Conservation (phyloP, 129 eudicot species). For the Saposhnikovia divaricata region DNA sequence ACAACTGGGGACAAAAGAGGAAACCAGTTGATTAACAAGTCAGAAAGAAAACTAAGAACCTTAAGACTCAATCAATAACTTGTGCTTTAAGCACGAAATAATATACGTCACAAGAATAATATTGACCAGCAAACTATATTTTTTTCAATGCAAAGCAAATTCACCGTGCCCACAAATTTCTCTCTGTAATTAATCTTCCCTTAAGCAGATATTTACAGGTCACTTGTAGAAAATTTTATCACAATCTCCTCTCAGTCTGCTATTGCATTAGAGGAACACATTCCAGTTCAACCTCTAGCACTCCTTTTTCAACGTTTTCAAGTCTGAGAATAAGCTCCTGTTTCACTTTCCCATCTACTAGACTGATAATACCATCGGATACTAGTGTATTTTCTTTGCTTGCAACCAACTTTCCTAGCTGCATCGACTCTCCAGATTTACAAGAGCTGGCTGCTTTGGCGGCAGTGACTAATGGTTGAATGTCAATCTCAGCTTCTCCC, state of each 20-base stretch:
- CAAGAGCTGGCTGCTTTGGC: conserved; percentile 53
- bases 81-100: no score
- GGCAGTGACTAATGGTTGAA: conserved; percentile 63
- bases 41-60: background rate
- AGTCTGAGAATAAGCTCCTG: conserved; percentile 54
- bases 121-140: no score
- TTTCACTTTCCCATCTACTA: conserved; percentile 46
- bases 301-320: conserved; percentile 66
- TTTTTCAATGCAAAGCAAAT: background rate
- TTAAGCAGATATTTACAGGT: background rate
- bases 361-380: conserved; percentile 37
- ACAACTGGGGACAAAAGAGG: background rate
- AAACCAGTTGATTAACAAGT: background rate
- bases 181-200: background rate
- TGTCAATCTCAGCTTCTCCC: conserved; percentile 86
- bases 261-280: conserved; percentile 10
- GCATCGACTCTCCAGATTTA: conserved; percentile 24
- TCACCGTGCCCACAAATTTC: background rate
- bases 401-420: conserved; percentile 41
- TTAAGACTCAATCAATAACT: background rate
- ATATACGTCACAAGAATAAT: no score
- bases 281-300: conserved; percentile 65
- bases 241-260: background rate
- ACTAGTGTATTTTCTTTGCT: conserved; percentile 42
- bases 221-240: background rate